A percentile compares a stretch with the other conserved stretches of the same genome.
These are phyloP conservation scores for Leccinum imitatum DNA, from an alignment of 768 basidiomycete genomes.

Conservation along the genomic window DNA sequence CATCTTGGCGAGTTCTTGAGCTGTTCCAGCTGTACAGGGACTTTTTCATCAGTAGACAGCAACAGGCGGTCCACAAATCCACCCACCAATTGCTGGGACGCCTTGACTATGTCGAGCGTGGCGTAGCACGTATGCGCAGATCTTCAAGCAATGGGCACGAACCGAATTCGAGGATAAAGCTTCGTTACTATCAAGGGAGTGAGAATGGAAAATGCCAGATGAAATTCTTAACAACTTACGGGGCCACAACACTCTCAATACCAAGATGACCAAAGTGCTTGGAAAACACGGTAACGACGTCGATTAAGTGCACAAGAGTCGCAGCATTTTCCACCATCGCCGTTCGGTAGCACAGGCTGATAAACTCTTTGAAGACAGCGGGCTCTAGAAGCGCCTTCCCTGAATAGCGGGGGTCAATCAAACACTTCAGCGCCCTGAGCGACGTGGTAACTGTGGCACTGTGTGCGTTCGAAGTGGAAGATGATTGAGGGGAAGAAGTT, in stretches of 20 bases:
- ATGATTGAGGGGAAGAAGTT: conserved; percentile 60
- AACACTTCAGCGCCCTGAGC: conserved; percentile 72
- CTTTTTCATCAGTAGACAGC: conserved; percentile 10
- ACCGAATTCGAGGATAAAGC: conserved; percentile 32
- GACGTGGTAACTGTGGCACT: conserved; percentile 55
- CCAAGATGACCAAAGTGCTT: conserved; percentile 33
- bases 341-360: conserved; percentile 84
- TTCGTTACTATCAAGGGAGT: conserved; percentile 26
- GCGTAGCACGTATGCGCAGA: conserved; percentile 79
- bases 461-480: conserved; percentile 40
- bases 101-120: conserved; percentile 62
- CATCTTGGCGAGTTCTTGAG: conserved; percentile 58
- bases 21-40: conserved; percentile 46
- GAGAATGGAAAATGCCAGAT: background rate
- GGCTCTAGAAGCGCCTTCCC: conserved; percentile 81
- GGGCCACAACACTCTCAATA: conserved; percentile 20
- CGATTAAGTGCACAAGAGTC: conserved; percentile 71
- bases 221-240: conserved; percentile 13
- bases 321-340: conserved; percentile 80
- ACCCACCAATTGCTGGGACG: conserved; percentile 52
- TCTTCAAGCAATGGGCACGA: conserved; percentile 70
- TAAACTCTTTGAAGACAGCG: conserved; percentile 85
- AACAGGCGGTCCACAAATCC: background rate
- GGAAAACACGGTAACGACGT: conserved; percentile 63
- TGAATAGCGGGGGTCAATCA: conserved; percentile 79